Percentiles rank a stretch among this genome's conserved stretches.
Conservation (phyloP, 495 filamentous ascomycete species). For the Talaromyces proteolyticus region DNA sequence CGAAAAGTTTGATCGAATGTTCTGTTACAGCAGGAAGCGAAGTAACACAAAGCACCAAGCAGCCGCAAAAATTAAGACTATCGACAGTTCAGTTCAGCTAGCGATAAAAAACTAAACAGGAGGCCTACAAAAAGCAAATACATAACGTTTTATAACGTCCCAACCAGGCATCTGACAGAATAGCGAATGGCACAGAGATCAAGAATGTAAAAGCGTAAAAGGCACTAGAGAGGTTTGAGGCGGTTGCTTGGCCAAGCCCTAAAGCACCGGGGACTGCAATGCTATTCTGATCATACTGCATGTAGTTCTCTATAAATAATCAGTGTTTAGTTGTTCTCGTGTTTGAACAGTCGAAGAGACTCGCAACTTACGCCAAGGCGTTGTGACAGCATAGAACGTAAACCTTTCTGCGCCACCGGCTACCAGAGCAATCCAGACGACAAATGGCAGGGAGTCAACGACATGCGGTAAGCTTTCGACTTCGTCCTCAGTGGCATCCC, state of each 20-base stretch:
- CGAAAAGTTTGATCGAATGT: neutral
- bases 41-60: neutral
- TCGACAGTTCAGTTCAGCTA: constrained; percentile 34
- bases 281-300: neutral
- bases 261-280: constrained; percentile 24
- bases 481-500: no score
- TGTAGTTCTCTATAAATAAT: constrained; percentile 6
- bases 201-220: constrained; percentile 5
- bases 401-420: constrained; percentile 1
- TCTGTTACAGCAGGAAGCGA: neutral
- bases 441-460: neutral
- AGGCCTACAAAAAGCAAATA: constrained; percentile 14
- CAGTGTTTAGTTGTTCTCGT: no score
- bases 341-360: neutral
- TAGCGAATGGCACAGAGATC: constrained; percentile 18
- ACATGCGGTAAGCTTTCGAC: no score
- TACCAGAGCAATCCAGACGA: neutral
- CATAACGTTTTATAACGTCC: constrained; percentile 21
- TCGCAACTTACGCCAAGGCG: constrained; percentile 6
- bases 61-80: neutral
- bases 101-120: neutral
- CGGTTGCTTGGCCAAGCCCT: constrained; percentile 30
- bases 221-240: neutral
- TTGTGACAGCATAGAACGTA: constrained; percentile 4
- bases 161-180: constrained; percentile 23